These are phyloP conservation scores for Apiospora sp. DNA, from an alignment of 2,329 filamentous ascomycete genomes.

Conservation along the genomic window DNA sequence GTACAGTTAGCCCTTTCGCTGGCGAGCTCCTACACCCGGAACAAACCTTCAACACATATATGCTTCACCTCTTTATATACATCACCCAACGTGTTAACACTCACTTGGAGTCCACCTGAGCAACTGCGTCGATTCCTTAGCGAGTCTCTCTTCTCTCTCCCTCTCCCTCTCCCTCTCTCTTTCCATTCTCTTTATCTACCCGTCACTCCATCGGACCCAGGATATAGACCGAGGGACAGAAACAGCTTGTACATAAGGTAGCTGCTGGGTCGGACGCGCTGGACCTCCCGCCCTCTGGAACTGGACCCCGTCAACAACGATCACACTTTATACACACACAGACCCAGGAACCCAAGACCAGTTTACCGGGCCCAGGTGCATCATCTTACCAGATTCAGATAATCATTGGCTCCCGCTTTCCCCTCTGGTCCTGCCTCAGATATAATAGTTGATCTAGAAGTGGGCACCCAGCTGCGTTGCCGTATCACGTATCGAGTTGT, in stretches of 20 bases:
- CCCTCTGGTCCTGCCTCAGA: constrained; percentile 33
- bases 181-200: background rate
- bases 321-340: constrained; percentile 20
- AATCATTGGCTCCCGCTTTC: constrained; percentile 31
- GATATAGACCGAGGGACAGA: background rate
- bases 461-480: constrained; percentile 36
- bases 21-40: background rate
- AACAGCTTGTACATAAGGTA: background rate
- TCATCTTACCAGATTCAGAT: constrained; percentile 35
- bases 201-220: background rate
- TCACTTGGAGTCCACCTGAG: background rate
- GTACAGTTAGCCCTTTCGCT: background rate
- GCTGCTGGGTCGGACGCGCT: background rate
- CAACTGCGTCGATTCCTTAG: background rate
- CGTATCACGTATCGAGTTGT: constrained; percentile 35
- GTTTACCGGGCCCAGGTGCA: constrained; percentile 32
- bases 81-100: background rate
- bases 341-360: constrained; percentile 18
- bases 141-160: background rate
- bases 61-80: constrained; percentile 9
- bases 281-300: constrained; percentile 9
- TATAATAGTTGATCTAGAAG: constrained; percentile 34
- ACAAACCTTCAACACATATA: background rate
- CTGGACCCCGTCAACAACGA: constrained; percentile 8
- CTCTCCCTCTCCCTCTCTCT: background rate